Conservation (phyloP, 371 early-diverging fungal species). For the Apophysomyces sp. region DNA sequence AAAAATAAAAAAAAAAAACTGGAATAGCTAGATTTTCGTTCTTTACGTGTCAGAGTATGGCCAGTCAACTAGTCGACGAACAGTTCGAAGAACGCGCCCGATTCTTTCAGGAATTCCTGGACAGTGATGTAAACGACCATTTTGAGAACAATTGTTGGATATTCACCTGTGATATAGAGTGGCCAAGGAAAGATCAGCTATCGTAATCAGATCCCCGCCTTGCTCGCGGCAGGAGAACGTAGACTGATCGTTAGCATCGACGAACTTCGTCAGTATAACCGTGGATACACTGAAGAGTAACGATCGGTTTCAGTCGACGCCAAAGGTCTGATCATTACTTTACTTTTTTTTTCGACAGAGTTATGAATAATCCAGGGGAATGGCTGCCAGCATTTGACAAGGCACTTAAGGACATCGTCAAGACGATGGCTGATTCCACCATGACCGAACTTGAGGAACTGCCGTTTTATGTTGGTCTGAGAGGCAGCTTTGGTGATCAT, state of each 20-base stretch:
- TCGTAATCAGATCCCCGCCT: slow-evolving; percentile 62
- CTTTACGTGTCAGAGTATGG: neutral
- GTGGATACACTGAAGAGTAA: slow-evolving; percentile 68
- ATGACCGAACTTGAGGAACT: slow-evolving; percentile 38
- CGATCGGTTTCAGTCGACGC: neutral
- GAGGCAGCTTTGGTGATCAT: slow-evolving; percentile 94
- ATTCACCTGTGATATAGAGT: neutral
- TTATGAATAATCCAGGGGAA: slow-evolving; percentile 80
- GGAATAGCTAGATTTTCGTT: too few relatives aligned
- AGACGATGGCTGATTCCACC: slow-evolving; percentile 28
- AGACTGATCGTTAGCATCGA: slow-evolving; percentile 90
- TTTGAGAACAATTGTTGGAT: neutral
- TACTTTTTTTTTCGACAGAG: slow-evolving; percentile 29
- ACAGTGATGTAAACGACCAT: slow-evolving; percentile 21
- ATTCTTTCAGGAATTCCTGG: slow-evolving; percentile 30
- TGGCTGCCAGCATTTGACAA: slow-evolving; percentile 84
- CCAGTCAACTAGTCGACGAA: slow-evolving; percentile 21
- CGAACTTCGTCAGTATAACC: slow-evolving; percentile 77
- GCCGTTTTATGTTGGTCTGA: slow-evolving; percentile 82
- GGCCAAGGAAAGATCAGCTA: slow-evolving; percentile 52
- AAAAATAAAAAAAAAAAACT: too few relatives aligned
- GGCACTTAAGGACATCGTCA: slow-evolving; percentile 70
- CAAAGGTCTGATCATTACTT: neutral
- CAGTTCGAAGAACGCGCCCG: slow-evolving; percentile 17
- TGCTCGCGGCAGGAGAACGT: slow-evolving; percentile 63